phyloP scores from a whole-genome alignment of 805 yeast species.

The Metschnikowia kunwiensis region DNA sequence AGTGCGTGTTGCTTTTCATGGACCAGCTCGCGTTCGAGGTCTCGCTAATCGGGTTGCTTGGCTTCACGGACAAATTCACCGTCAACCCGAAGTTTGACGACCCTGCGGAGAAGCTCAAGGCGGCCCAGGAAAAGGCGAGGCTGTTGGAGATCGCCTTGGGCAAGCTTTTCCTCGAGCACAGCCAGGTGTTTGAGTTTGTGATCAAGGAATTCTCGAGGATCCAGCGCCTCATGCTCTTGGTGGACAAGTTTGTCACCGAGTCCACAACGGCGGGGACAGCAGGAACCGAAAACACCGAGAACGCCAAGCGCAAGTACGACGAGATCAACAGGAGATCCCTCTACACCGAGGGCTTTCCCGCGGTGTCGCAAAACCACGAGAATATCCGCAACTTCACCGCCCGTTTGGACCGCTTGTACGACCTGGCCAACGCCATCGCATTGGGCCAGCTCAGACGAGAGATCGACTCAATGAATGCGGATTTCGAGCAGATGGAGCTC shows the following conservation, averaged over 20 bases:
- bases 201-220: conserved; percentile 3
- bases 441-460: neutral
- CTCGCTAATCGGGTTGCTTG: conserved; percentile 6
- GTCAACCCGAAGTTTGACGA: neutral
- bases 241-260: conserved; percentile 1
- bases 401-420: neutral
- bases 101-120: neutral
- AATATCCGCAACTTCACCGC: neutral
- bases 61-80: conserved; percentile 1
- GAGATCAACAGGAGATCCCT: too few species aligned
- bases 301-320: too few species aligned
- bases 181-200: conserved; percentile 7
- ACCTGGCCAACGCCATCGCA: neutral
- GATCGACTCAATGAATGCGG: neutral
- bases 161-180: conserved; percentile 3
- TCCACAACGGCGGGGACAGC: too few species aligned
- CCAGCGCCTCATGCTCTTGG: neutral
- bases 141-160: conserved; percentile 6
- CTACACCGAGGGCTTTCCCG: neutral
- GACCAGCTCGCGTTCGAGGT: conserved; percentile 7
- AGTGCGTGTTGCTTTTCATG: conserved; percentile 6
- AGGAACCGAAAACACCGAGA: too few species aligned
- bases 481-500: conserved; percentile 1
- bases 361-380: neutral
- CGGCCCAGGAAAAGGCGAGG: neutral